Conservation (phyloP, 441 rosid genomes). For the Mallotus japonicus region DNA sequence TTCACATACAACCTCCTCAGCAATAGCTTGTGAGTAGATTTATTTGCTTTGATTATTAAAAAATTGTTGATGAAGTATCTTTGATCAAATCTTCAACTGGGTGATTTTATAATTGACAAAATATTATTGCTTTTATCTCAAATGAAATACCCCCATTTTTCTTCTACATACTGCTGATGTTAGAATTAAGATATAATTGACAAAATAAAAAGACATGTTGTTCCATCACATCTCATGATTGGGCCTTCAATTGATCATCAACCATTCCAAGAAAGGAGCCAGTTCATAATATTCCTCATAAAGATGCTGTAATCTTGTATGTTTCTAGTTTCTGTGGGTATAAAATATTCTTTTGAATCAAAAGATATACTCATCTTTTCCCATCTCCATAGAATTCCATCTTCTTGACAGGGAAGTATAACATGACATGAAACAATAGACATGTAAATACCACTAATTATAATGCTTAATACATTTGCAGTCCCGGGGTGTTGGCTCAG, state of each 20-base stretch:
- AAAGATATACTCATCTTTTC: not conserved
- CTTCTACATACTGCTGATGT: no score
- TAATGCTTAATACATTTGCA: no score
- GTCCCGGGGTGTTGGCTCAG: no score
- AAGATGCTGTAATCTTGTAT: constrained; percentile 9
- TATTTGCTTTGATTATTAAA: not conserved
- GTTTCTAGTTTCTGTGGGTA: not conserved
- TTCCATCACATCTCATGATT: constrained; percentile 5
- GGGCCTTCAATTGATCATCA: constrained; percentile 3
- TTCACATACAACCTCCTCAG: not conserved
- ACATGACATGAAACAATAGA: no score
- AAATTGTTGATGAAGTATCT: not conserved
- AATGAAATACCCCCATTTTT: no score
- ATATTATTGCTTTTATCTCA: not conserved
- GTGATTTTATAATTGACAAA: not conserved
- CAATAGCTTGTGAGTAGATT: not conserved
- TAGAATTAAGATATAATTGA: no score
- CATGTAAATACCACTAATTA: no score
- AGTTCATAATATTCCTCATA: constrained; percentile 23
- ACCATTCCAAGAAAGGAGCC: not conserved
- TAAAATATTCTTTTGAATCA: not conserved
- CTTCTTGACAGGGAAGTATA: no score
- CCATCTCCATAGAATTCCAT: no score
- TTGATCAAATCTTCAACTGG: no score
- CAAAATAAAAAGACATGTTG: no score